These are phyloP conservation scores for Aureobasidium leucospermi DNA, from an alignment of 2,329 filamentous ascomycete species.

Conservation along the genomic window DNA sequence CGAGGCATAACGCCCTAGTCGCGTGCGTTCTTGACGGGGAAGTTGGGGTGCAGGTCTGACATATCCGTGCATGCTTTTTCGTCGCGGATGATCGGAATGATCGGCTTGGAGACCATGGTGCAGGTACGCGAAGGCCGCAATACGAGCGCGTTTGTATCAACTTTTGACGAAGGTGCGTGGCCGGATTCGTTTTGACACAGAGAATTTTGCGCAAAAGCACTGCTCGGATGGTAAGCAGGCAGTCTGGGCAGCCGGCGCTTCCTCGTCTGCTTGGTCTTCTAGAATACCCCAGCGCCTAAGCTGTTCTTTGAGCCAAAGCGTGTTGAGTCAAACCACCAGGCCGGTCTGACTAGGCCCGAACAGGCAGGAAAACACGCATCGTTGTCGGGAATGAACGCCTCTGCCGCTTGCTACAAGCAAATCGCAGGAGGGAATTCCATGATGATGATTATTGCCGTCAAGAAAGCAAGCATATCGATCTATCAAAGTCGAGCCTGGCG, in stretches of 20 bases:
- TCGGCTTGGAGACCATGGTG: conserved; percentile 3
- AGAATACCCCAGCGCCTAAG: conserved; percentile 10
- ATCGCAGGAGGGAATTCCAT: background rate
- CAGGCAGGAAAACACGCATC: conserved; percentile 1
- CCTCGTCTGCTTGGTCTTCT: conserved; percentile 14
- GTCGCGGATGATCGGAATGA: conserved; percentile 10
- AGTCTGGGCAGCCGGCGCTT: conserved; percentile 9
- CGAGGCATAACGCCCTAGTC: background rate
- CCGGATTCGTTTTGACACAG: background rate
- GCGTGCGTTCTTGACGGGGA: background rate
- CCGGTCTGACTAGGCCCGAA: background rate
- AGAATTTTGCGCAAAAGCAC: background rate
- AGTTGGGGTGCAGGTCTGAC: background rate
- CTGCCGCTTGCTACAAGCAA: background rate
- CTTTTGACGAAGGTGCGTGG: background rate
- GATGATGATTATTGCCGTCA: background rate
- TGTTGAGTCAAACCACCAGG: conserved; percentile 4
- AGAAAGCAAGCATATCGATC: background rate
- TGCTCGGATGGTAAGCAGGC: background rate
- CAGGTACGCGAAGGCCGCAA: background rate
- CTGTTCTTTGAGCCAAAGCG: background rate
- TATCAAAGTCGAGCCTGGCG: background rate
- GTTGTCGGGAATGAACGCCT: conserved; percentile 3
- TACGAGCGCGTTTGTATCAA: background rate
- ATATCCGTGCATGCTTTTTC: conserved; percentile 6